phyloP scores from a whole-genome alignment of 768 basidiomycete genomes.

The Leucosporidium scottii region DNA sequence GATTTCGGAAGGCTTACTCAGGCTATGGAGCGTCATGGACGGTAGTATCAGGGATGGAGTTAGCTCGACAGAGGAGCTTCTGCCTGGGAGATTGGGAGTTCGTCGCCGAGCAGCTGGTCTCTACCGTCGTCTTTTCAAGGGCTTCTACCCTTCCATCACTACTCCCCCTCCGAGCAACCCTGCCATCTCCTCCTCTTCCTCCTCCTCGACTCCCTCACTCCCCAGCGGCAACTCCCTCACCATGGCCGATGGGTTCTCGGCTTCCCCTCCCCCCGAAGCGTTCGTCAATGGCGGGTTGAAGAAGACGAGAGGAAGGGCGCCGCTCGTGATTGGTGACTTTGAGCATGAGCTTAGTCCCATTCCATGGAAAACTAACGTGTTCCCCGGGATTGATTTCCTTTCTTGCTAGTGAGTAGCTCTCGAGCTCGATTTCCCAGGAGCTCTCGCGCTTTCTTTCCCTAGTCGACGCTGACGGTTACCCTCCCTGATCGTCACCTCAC shows the following conservation, averaged over 20 bases:
- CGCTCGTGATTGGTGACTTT: constrained; percentile 20
- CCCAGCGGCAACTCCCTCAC: constrained; percentile 8
- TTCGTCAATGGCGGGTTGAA: background rate
- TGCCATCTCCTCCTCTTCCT: constrained; percentile 24
- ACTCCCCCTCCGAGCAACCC: background rate
- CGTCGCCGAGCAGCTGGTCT: constrained; percentile 78
- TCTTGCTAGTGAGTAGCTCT: constrained; percentile 59
- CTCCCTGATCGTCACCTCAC: background rate
- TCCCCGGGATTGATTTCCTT: constrained; percentile 88
- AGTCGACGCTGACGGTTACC: background rate
- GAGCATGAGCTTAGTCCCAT: constrained; percentile 4
- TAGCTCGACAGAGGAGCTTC: constrained; percentile 58
- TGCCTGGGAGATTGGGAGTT: constrained; percentile 77
- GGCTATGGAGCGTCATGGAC: constrained; percentile 62
- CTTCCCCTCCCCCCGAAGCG: background rate
- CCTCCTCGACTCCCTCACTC: background rate
- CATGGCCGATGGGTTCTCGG: background rate
- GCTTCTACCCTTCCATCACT: background rate
- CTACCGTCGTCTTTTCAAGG: constrained; percentile 74
- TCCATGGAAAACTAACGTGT: constrained; percentile 39
- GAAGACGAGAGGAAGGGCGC: background rate
- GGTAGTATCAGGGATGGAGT: constrained; percentile 81
- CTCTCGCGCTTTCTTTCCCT: background rate
- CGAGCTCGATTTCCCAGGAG: no score
- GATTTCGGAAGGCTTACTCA: constrained; percentile 21